Percentiles rank a stretch among this genome's conserved stretches.
Evolutionary conservation across 1,284 basidiomycete genomes (phyloP).

Genomic region (Waitea zeae): DNA sequence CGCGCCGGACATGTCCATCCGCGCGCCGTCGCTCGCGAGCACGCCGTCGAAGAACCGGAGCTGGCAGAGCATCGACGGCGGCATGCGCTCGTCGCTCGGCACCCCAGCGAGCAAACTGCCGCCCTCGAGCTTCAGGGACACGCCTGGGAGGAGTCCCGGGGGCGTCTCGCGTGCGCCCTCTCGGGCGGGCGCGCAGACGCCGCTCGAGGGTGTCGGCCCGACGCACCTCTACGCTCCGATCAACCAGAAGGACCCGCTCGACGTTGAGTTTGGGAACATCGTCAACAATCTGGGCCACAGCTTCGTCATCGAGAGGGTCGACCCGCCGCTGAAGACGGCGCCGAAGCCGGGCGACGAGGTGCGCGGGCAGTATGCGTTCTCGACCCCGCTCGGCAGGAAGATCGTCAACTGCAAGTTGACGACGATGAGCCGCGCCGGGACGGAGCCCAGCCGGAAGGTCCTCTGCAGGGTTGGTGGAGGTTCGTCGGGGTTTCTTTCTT

Average conservation of each 20-base stretch:
- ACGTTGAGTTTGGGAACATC: slow-evolving; percentile 58
- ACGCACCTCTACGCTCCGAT: slow-evolving; percentile 48
- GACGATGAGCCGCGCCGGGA: slow-evolving; percentile 47
- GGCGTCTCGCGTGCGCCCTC: slow-evolving; percentile 46
- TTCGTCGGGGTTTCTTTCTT: slow-evolving; percentile 18
- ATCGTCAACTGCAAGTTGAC: slow-evolving; percentile 68
- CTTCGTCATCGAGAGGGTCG: slow-evolving; percentile 61
- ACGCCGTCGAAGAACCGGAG: too few species aligned
- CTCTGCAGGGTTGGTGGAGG: slow-evolving; percentile 77
- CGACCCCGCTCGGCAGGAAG: slow-evolving; percentile 52
- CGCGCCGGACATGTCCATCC: too few species aligned
- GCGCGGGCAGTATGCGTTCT: slow-evolving; percentile 68
- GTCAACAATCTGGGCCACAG: slow-evolving; percentile 65
- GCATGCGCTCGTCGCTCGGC: background rate
- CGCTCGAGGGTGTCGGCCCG: slow-evolving; percentile 26
- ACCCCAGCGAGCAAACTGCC: background rate
- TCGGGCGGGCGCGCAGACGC: slow-evolving; percentile 41
- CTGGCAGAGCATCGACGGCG: background rate
- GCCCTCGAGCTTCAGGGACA: background rate
- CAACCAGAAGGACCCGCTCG: slow-evolving; percentile 59
- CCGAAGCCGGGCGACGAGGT: slow-evolving; percentile 66
- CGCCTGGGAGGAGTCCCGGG: slow-evolving; percentile 6
- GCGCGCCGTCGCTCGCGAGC: too few species aligned
- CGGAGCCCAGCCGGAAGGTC: slow-evolving; percentile 56
- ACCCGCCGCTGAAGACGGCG: slow-evolving; percentile 46